Conservation (phyloP, 129 eudicot genomes). For the Logfia minima region DNA sequence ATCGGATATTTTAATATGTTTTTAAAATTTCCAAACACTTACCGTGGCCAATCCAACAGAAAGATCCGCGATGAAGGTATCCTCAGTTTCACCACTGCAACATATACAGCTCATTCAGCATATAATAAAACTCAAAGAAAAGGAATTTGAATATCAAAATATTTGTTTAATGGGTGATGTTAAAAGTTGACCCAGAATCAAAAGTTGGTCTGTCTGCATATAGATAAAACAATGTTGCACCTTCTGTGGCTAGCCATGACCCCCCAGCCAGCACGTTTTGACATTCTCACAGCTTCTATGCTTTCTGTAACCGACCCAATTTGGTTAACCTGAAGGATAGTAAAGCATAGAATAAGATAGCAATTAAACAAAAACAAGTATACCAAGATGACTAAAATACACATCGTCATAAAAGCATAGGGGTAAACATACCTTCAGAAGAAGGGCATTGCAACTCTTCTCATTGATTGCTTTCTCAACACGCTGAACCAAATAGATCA, state of each 20-base stretch:
- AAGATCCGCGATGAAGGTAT: conserved; percentile 52
- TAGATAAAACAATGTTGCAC: conserved; percentile 1
- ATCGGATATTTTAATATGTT: no score
- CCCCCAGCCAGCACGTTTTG: conserved; percentile 55
- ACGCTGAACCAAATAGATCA: conserved; percentile 23
- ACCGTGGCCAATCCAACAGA: conserved; percentile 53
- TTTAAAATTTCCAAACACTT: not conserved
- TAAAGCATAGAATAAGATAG: not conserved
- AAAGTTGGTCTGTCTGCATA: not conserved
- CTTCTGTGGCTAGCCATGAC: conserved; percentile 58
- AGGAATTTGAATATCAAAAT: not conserved
- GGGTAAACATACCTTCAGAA: conserved; percentile 34
- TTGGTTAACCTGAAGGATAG: conserved; percentile 41
- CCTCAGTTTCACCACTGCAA: conserved; percentile 53
- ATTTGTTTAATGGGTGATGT: no score
- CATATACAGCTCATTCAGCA: not conserved
- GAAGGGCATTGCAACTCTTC: conserved; percentile 48
- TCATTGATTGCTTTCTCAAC: conserved; percentile 47
- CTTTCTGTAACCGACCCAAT: conserved; percentile 50
- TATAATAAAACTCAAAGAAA: not conserved
- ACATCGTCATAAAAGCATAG: not conserved
- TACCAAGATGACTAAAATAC: not conserved
- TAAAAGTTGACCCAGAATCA: not conserved
- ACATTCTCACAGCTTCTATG: conserved; percentile 49
- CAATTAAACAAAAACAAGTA: not conserved